These are phyloP conservation scores for Penicillium sp. DNA, from an alignment of 2,329 filamentous ascomycete species.

Conservation along the genomic window DNA sequence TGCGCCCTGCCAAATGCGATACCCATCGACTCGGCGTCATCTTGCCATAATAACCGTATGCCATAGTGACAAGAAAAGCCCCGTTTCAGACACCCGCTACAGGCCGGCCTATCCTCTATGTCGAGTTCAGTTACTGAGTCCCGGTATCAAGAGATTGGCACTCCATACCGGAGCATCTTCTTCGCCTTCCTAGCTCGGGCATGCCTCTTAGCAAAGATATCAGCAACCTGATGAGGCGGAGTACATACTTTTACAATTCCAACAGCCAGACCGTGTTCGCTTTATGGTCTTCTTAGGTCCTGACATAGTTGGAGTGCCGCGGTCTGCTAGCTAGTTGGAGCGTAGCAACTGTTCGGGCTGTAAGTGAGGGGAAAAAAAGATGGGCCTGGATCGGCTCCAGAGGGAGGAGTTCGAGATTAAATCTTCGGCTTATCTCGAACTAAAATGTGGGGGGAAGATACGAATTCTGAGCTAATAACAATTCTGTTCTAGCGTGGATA, in stretches of 20 bases:
- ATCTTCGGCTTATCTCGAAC: no score
- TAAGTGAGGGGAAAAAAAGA: no score
- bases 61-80: neutral
- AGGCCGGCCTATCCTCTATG: neutral
- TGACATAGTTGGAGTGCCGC: no score
- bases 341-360: no score
- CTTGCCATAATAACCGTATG: conserved; percentile 1
- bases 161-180: conserved; percentile 4
- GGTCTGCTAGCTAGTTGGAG: no score
- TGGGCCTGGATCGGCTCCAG: no score
- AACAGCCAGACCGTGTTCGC: neutral
- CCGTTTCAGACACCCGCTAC: neutral
- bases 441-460: no score
- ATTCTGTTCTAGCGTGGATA: no score
- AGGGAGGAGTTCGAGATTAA: no score
- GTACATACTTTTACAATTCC: neutral
- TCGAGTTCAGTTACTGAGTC: neutral
- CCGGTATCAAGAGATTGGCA: neutral
- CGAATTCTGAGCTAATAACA: no score
- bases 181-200: neutral
- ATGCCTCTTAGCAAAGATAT: no score
- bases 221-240: no score
- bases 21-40: conserved; percentile 3
- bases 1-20: conserved; percentile 2
- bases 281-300: neutral